These are phyloP conservation scores for Tricholoma terreum DNA, from an alignment of 768 basidiomycete species.

Conservation along the genomic window DNA sequence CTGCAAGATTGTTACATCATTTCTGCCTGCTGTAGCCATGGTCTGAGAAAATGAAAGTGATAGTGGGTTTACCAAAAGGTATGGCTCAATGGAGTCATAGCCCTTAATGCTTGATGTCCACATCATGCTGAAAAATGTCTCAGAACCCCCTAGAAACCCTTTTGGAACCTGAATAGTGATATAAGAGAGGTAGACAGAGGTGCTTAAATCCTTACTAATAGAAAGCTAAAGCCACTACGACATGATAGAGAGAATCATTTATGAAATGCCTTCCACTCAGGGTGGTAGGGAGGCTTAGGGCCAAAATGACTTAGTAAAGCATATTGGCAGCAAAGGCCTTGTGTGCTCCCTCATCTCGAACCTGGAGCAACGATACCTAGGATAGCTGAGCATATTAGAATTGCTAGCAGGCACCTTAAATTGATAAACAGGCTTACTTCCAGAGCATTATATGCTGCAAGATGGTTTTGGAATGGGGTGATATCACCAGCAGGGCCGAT, in stretches of 20 bases:
- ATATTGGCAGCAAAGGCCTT: not conserved
- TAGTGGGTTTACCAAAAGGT: not conserved
- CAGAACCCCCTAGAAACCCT: slow-evolving; percentile 3
- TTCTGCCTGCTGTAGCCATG: not conserved
- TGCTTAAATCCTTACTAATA: not conserved
- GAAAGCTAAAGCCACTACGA: not conserved
- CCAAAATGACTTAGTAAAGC: not conserved
- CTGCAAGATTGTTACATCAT: not conserved
- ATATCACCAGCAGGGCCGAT: not conserved
- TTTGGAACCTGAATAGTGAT: not conserved
- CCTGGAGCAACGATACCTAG: not conserved
- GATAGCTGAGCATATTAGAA: not conserved
- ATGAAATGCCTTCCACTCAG: not conserved
- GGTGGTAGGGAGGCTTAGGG: not conserved
- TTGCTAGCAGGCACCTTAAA: not conserved
- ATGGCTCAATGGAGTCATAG: not conserved
- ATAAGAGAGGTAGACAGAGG: not conserved
- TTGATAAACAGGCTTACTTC: not conserved
- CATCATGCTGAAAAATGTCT: slow-evolving; percentile 3
- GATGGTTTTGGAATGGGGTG: not conserved
- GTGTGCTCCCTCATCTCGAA: not conserved
- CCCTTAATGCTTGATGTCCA: slow-evolving; percentile 5
- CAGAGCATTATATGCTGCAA: not conserved
- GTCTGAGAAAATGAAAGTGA: not conserved
- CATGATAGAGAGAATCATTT: not conserved